Base-by-base conservation (phyloP, 2,329 filamentous ascomycete species). In the Fusarium sp. region DNA sequence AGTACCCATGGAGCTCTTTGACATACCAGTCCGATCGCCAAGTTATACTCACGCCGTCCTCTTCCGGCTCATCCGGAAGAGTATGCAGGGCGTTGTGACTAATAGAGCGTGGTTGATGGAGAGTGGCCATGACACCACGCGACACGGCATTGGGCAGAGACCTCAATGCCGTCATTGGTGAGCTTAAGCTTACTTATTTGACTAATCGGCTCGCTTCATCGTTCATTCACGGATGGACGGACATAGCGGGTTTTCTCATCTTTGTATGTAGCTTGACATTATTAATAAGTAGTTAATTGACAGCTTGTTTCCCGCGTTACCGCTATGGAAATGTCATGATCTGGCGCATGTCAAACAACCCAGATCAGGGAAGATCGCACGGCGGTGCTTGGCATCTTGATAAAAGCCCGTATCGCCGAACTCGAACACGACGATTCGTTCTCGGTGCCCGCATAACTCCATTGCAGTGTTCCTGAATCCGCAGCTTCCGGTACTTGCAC, bases 1-100 rank as follows among this genome's bases (percentile, higher is more conserved):
- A 50, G 36, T 60, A 44, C 54, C 57, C 71, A 63, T 62, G 34
- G 32, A 68, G 30, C 41, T 65, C 47, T 41, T 28, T 18, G 26
- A 26, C 42, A 62, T 61, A 47, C 54, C 50, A 39, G 62, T 61
- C 57, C 61, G 51, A 56, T 66, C 48, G 68, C 60, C 65, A 64
- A 66, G 62, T 58, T 47, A 47, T 26, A 42, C 38, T 30, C 63
- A 58, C 62, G 72, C 54, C 34, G 62, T 59, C 56, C 55, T 65
- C 54, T 68, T 68, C 72, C 75, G 75, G 75, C 66, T 70, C 57
- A 68, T 62, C 75, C 75, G 75, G 75, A 59, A 68, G 52, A 54
- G 60, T 41, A 64, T 66, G 75, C 67, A 75, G 68, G 75, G 70
- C 55, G 65, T 67, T 58, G 66, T 67, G 71, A 73, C 62, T 70